phyloP scores from a whole-genome alignment of 331 rosid genomes.

The Pyracantha coccinea region DNA sequence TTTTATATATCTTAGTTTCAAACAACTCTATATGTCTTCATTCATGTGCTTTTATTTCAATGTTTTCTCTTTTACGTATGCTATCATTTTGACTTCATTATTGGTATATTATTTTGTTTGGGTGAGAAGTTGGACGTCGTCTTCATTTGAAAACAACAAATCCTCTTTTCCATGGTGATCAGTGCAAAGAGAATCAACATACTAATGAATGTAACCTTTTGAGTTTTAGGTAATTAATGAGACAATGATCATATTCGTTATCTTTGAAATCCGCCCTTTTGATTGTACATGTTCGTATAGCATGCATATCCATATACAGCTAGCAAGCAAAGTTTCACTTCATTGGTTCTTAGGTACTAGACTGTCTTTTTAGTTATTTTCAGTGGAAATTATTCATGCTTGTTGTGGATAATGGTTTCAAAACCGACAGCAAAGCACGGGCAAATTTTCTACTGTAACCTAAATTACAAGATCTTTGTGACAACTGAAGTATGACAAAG shows the following conservation, averaged over 20 bases:
- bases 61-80: not conserved
- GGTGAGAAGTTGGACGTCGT: too few relatives aligned
- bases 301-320: not conserved
- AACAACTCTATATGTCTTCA: too few relatives aligned
- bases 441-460: not conserved
- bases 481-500: too few relatives aligned
- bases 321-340: not conserved
- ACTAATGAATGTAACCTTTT: not conserved
- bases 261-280: not conserved
- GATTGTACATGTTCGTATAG: not conserved
- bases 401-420: not conserved
- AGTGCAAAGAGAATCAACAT: too few relatives aligned
- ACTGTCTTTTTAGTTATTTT: too few relatives aligned
- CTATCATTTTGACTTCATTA: not conserved
- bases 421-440: not conserved
- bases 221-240: not conserved
- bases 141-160: too few relatives aligned
- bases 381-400: not conserved
- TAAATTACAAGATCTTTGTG: too few relatives aligned
- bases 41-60: too few relatives aligned
- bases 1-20: too few relatives aligned
- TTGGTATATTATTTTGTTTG: too few relatives aligned
- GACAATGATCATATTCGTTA: not conserved
- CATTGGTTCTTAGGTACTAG: too few relatives aligned
- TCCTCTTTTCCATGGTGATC: too few relatives aligned